Evolutionary conservation across 306 rosid genomes (phyloP), one percentile per base, ranked within the genome.

Genomic region (Mimosa pudica): DNA sequence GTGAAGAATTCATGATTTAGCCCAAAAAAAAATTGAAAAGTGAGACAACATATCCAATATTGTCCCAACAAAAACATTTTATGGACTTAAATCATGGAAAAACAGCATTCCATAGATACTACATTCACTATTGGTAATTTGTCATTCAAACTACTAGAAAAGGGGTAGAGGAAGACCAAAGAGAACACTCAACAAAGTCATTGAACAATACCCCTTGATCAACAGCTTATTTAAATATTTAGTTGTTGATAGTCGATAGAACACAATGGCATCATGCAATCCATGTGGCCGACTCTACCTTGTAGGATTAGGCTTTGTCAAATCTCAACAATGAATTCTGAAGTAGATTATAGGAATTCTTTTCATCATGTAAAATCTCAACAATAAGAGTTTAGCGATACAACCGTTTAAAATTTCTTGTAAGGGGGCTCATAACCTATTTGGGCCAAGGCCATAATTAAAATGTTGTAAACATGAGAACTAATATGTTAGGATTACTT

Each of bases 61-160:
- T 46, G 33, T 44, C 72, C 65, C 70, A 45, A 52, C 81, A 57
- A 61, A 67, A 68, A 24, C 30, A 14, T 35, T 36, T 73, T 33
- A 60, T 74, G 78, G 46, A 79, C n/a, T 32, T 79, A 61, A 69
- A 52, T 42, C 45, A 24, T 16, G 54, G 52, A 51, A 68, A 66
- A 80, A 55, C 49, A 17, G n/a, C 13, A 70, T 12, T 32, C 16
- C 32, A 66, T 36, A 41, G 44, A 60, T 49, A 47, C 62, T 80
- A 69, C 74, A 52, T 47, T 49, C 51, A 69, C 3, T 75, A 61
- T 10, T 48, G 30, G 51, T 61, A 68, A 42, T n/a, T 77, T 73
- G 12, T 24, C 44, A 51, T 18, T 45, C 30, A 44, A 44, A 38
- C 42, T 38, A 38, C 42, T 0, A 38, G 42, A 38, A 38, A 38